Evolutionary conservation across 2,329 filamentous ascomycete species (phyloP).

Genomic region (Exophiala sideris): DNA sequence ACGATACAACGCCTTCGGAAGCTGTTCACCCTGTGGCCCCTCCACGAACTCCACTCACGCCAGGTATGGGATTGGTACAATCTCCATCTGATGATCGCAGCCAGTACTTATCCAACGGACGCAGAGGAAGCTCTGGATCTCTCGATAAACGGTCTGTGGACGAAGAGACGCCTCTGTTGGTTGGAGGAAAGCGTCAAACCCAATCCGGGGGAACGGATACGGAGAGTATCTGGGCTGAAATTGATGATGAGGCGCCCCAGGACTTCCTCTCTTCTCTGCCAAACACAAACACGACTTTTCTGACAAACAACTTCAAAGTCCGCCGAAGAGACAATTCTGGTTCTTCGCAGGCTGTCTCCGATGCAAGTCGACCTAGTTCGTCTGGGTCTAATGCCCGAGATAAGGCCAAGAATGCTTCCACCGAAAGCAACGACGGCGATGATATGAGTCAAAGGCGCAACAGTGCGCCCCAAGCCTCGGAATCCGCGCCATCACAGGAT

Average conservation of each 20-base stretch:
- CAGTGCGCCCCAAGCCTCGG: slow-evolving; percentile 9
- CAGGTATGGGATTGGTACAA: slow-evolving; percentile 71
- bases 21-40: slow-evolving; percentile 48
- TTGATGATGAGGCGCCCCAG: slow-evolving; percentile 66
- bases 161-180: slow-evolving; percentile 32
- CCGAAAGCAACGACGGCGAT: neutral
- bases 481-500: neutral
- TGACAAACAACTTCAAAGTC: slow-evolving; percentile 13
- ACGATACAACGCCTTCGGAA: slow-evolving; percentile 53
- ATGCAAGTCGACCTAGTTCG: slow-evolving; percentile 11
- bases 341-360: slow-evolving; percentile 22
- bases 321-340: slow-evolving; percentile 20
- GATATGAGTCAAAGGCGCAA: slow-evolving; percentile 5
- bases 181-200: slow-evolving; percentile 23
- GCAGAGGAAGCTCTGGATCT: slow-evolving; percentile 28
- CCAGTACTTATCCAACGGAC: slow-evolving; percentile 35
- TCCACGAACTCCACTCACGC: slow-evolving; percentile 64
- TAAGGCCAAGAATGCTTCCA: neutral
- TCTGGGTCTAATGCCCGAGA: slow-evolving; percentile 2
- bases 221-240: slow-evolving; percentile 81
- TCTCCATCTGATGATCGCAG: slow-evolving; percentile 40
- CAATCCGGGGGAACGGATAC: slow-evolving; percentile 45
- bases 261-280: slow-evolving; percentile 37
- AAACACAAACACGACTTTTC: slow-evolving; percentile 23
- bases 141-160: slow-evolving; percentile 26